Base-by-base conservation (phyloP, 148 eudicot genomes). In the Talinum fruticosum region DNA sequence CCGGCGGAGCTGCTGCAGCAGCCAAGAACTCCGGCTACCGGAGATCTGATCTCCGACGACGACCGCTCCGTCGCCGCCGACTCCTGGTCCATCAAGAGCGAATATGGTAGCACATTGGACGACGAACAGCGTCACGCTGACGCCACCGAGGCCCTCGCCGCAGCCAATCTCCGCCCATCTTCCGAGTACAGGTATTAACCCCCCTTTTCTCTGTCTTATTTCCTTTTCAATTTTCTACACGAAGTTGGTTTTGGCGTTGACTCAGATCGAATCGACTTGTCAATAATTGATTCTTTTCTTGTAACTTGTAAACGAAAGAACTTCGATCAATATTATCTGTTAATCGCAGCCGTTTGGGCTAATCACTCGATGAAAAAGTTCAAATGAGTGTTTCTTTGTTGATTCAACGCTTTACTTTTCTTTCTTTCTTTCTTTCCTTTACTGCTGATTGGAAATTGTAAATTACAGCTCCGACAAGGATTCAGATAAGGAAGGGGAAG, bases 11-110 rank as follows among this genome's bases (percentile, higher is more conserved):
- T 79, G 71, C 79, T 88, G 0, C 94, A 88, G 0, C 96, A 89
- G 78, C 84, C 88, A 1, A 71, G 97, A 70, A 82, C 94, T 6
- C 83, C 87, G 77, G 81, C 77, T 3, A 72, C 90, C 23, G 80
- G 83, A 19, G 99, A 96, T 83, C 97, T 93, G 45, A 88, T 96
- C 86, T 96, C 99, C 76, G 99, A 96, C 78, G 99, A 96, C 72
- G 99, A 96, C 78, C 94, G 99, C 36, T 96, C 99, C 2, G 78
- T 96, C 26, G 95, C 99, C 64, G 99, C 97, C 2, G 99, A 96
- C 79, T 96, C 99, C 0, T 96, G 99, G 99, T 96, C 99, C 14
- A 93, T 96, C 13, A 96, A 96, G 86, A 96, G 99, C 82, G 99
- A 96, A 75, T 96, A 96, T 47, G 99, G 99, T 0, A 93, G 97